Conservation (phyloP, 2,329 filamentous ascomycete species). For the Colletotrichum sp. region DNA sequence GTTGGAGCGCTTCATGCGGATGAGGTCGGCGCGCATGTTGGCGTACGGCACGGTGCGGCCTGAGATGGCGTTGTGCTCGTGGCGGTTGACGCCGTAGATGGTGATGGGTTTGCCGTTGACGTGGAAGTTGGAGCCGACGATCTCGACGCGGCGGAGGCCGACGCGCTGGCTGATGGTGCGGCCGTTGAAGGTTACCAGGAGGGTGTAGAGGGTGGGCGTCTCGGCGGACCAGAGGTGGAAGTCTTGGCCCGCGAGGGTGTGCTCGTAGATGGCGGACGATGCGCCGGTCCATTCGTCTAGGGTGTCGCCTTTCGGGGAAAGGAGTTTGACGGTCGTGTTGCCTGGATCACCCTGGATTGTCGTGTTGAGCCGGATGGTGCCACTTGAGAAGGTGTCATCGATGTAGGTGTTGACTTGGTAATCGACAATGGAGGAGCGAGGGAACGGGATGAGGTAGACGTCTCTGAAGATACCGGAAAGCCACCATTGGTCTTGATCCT, state of each 20-base stretch:
- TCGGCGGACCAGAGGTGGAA: constrained; percentile 74
- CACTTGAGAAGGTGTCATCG: constrained; percentile 58
- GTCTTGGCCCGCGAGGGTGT: constrained; percentile 44
- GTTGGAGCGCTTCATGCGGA: constrained; percentile 71
- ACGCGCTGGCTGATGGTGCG: constrained; percentile 57
- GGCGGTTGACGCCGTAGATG: constrained; percentile 73
- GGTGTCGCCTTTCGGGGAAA: constrained; percentile 9
- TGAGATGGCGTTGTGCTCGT: constrained; percentile 69
- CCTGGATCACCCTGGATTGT: constrained; percentile 40
- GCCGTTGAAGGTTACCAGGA: constrained; percentile 40
- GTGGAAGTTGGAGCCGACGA: constrained; percentile 63
- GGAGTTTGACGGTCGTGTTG: background rate
- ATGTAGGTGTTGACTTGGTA: constrained; percentile 61
- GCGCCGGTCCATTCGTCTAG: constrained; percentile 11
- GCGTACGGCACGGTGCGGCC: constrained; percentile 67
- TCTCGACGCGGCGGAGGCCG: constrained; percentile 68
- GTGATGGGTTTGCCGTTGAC: constrained; percentile 72
- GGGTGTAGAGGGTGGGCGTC: constrained; percentile 65
- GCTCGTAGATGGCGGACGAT: constrained; percentile 29
- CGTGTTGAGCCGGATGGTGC: constrained; percentile 51
- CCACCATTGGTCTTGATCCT: constrained; percentile 76
- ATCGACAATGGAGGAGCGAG: constrained; percentile 58
- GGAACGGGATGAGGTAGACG: constrained; percentile 68
- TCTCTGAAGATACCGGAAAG: constrained; percentile 72
- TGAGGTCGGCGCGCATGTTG: constrained; percentile 63